phyloP scores from a whole-genome alignment of 495 filamentous ascomycete species.

The Viridothelium virens region DNA sequence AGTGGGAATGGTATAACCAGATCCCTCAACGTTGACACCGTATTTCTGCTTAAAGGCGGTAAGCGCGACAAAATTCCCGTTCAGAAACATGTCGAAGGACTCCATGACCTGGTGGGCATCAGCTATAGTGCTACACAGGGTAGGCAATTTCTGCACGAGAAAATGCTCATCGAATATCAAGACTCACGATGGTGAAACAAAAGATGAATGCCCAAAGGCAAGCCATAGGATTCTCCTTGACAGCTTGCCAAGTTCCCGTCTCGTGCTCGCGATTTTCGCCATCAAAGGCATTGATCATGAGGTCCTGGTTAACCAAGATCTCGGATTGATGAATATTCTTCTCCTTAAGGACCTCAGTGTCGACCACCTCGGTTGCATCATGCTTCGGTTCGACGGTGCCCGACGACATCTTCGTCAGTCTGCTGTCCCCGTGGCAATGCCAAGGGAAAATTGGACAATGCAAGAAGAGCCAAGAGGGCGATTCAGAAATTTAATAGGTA shows the following conservation, averaged over 20 bases:
- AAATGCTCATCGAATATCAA: constrained; percentile 6
- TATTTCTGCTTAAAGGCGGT: constrained; percentile 26
- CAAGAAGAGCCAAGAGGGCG: background rate
- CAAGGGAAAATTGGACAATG: background rate
- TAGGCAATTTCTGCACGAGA: background rate
- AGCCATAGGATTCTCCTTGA: constrained; percentile 17
- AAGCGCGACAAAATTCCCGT: constrained; percentile 36
- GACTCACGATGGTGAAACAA: constrained; percentile 39
- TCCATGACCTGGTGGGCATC: constrained; percentile 34
- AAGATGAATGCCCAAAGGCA: constrained; percentile 14
- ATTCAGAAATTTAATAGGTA: background rate
- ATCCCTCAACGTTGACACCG: constrained; percentile 23
- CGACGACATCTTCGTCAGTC: constrained; percentile 5
- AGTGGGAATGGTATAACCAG: constrained; percentile 26
- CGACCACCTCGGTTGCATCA: constrained; percentile 6
- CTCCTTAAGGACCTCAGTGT: constrained; percentile 12
- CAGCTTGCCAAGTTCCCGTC: constrained; percentile 19
- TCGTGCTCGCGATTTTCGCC: constrained; percentile 20
- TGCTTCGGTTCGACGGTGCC: constrained; percentile 2
- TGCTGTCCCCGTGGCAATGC: background rate
- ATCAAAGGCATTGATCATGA: constrained; percentile 21
- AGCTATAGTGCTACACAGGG: constrained; percentile 11
- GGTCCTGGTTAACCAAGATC: constrained; percentile 28
- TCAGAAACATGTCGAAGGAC: constrained; percentile 40
- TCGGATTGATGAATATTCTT: constrained; percentile 28